These are phyloP conservation scores for Porphyra umbilicalis DNA, from an alignment of 31 red algal genomes.

Conservation along the genomic window DNA sequence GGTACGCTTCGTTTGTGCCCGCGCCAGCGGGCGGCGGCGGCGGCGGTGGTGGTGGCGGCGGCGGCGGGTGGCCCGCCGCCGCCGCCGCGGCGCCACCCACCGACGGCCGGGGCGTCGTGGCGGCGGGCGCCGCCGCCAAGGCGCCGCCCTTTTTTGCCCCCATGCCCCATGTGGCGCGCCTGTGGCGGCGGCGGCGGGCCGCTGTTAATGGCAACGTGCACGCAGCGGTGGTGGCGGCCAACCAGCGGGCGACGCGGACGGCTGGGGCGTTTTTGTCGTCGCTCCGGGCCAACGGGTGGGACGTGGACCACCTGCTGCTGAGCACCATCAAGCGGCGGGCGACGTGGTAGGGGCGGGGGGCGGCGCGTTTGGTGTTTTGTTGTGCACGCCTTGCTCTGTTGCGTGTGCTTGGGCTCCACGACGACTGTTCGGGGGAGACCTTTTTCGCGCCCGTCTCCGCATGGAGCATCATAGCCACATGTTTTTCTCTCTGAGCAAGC, in stretches of 20 bases:
- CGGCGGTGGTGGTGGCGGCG: not conserved
- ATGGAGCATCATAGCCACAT: no score
- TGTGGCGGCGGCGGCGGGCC: not conserved
- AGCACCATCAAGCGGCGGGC: not conserved
- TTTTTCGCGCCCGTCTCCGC: no score
- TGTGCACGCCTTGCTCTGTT: no score
- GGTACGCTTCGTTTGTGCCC: slow-evolving; percentile 16
- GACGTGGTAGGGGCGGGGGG: not conserved
- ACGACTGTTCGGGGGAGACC: no score
- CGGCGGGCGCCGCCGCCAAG: not conserved
- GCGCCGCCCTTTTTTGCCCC: not conserved
- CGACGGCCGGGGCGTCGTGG: not conserved
- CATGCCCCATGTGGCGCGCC: not conserved
- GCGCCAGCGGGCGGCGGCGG: not conserved
- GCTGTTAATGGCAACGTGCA: not conserved
- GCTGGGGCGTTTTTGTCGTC: not conserved
- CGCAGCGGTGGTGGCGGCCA: not conserved
- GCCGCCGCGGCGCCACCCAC: not conserved
- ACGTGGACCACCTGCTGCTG: not conserved
- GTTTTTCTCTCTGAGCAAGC: no score
- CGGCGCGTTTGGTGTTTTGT: no score
- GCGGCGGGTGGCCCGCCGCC: not conserved
- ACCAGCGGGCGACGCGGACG: not conserved
- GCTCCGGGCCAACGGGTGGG: not conserved
- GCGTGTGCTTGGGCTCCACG: no score